phyloP scores from a whole-genome alignment of 768 basidiomycete species.

The Cubamyces sp. region DNA sequence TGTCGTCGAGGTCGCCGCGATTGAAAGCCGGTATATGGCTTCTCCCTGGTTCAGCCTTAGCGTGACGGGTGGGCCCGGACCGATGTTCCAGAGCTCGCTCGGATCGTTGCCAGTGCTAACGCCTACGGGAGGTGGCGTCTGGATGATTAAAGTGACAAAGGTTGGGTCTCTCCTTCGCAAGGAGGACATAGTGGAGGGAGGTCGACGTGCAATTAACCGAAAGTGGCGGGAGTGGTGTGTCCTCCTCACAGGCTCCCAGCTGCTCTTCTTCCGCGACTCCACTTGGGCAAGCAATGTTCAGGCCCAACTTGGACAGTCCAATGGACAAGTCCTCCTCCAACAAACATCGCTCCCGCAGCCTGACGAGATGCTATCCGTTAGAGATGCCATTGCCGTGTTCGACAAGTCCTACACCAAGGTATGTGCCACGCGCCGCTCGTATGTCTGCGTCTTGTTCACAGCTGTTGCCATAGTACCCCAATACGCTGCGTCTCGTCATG shows the following conservation, averaged over 20 bases:
- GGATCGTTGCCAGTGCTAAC: conserved; percentile 28
- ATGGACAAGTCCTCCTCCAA: conserved; percentile 42
- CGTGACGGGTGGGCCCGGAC: conserved; percentile 39
- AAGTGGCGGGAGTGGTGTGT: conserved; percentile 92
- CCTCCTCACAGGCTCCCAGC: conserved; percentile 85
- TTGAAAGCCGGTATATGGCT: conserved; percentile 43
- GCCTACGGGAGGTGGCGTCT: conserved; percentile 36
- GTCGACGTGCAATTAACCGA: conserved; percentile 71
- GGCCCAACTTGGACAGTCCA: conserved; percentile 43
- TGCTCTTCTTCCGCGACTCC: conserved; percentile 86
- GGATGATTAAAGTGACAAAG: conserved; percentile 74
- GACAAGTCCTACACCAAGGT: conserved; percentile 84
- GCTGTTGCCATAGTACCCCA: conserved; percentile 46
- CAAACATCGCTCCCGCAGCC: conserved; percentile 61
- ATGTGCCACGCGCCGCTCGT: conserved; percentile 36
- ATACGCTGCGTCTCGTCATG: conserved; percentile 79
- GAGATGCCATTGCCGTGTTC: conserved; percentile 76
- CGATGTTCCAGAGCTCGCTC: conserved; percentile 36
- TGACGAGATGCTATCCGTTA: conserved; percentile 83
- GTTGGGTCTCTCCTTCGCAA: conserved; percentile 82
- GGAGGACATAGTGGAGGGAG: conserved; percentile 75
- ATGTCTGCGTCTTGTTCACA: neutral
- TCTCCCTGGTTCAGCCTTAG: conserved; percentile 47
- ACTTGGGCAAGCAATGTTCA: conserved; percentile 54
- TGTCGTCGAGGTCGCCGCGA: conserved; percentile 56